Evolutionary conservation across 2,329 filamentous ascomycete species (phyloP), one percentile per base, ranked within the genome.

Genomic region (Emergomyces africanus): DNA sequence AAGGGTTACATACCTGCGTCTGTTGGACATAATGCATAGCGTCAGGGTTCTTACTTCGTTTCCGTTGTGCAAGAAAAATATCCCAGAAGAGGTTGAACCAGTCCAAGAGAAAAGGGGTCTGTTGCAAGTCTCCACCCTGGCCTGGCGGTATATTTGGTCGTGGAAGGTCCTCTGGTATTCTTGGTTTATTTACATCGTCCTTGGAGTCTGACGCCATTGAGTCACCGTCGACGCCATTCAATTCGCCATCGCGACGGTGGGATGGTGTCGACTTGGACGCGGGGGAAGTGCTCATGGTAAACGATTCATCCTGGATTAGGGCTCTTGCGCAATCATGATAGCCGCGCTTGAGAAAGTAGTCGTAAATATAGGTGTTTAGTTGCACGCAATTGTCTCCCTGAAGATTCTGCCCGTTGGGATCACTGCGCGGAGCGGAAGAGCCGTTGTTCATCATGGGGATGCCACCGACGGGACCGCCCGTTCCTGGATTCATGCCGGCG

Each of bases 71-170:
- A 69, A 85, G 85, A 74, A 88, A 95, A 66, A 97, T 90, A 68
- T 99, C 94, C 90, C 90, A 97, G 73, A 99, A 99, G 57, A 96
- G 82, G 69, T 86, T 89, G 78, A 95, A 99, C 94, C 94, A 99
- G 69, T 97, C 94, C 66, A 90, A 87, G n/a, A 99, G 79, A 69
- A 99, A 97, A 30, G 89, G 89, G 0, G 70, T 62, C 83, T 88
- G 67, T 87, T 87, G 58, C 8, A 53, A 14, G 33, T 53, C 50
- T 81, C 81, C 61, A 79, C 79, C 54, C 82, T 81, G 70, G 61
- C 75, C 78, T 63, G 84, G 84, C 14, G 90, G 86, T 6, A 83
- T 66, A 58, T 67, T 72, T 18, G 75, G 75, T 28, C 74, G 80
- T 4, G 92, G 92, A 44, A 97, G 80, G 68, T 95, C 90, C 60